phyloP scores from a whole-genome alignment of 495 filamentous ascomycete species.

The Durotheca rogersii region DNA sequence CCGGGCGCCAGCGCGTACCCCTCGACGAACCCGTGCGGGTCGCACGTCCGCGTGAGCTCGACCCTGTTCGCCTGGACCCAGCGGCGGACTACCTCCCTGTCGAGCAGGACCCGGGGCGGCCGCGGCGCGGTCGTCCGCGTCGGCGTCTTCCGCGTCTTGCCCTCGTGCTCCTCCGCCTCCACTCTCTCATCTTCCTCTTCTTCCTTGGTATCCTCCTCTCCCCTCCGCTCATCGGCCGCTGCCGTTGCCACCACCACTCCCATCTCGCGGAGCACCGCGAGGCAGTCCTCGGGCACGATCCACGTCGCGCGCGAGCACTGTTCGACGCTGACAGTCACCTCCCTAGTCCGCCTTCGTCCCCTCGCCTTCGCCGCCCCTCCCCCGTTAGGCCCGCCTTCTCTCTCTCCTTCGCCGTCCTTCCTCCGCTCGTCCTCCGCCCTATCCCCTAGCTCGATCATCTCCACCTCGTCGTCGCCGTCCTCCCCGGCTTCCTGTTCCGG shows the following conservation, averaged over 20 bases:
- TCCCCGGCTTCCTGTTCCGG: slow-evolving; percentile 31
- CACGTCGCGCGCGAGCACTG: slow-evolving; percentile 62
- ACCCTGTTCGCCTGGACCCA: slow-evolving; percentile 55
- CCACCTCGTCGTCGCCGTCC: background rate
- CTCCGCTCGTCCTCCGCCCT: background rate
- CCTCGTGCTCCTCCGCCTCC: slow-evolving; percentile 13
- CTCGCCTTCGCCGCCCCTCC: too few relatives aligned
- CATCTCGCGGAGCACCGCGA: slow-evolving; percentile 76
- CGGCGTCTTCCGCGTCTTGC: slow-evolving; percentile 7
- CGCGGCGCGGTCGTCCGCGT: slow-evolving; percentile 24
- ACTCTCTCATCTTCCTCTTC: background rate
- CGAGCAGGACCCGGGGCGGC: slow-evolving; percentile 49
- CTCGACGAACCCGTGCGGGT: slow-evolving; percentile 58
- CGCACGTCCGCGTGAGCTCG: slow-evolving; percentile 51
- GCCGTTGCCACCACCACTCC: slow-evolving; percentile 60
- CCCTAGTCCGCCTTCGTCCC: too few relatives aligned
- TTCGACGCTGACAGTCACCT: slow-evolving; percentile 41
- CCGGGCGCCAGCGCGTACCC: slow-evolving; percentile 47
- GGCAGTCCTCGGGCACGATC: slow-evolving; percentile 79
- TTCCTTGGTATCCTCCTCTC: background rate
- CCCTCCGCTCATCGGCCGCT: slow-evolving; percentile 30
- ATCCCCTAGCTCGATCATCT: background rate
- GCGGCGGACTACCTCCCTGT: slow-evolving; percentile 53
- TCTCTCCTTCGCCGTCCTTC: slow-evolving; percentile 21
- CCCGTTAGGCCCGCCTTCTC: background rate